These are phyloP conservation scores for Hericium rajendrae DNA, from an alignment of 768 basidiomycete genomes.

Conservation along the genomic window DNA sequence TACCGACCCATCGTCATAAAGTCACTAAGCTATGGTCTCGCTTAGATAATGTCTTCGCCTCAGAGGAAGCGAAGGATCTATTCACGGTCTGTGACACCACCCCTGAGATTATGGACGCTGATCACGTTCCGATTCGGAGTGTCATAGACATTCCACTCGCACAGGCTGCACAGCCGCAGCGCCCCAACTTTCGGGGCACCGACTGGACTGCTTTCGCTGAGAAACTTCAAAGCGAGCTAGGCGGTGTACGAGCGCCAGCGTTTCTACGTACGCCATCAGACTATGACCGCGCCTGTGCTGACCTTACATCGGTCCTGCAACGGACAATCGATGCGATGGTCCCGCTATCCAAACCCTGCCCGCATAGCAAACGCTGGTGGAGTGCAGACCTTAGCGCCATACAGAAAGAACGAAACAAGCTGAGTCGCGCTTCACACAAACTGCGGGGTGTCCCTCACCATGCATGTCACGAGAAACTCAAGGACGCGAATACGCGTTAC, in stretches of 20 bases:
- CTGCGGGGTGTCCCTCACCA: no score
- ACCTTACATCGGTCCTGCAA: neutral
- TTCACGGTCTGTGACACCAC: neutral
- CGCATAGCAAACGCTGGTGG: conserved; percentile 1
- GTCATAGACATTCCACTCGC: no score
- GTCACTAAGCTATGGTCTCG: neutral
- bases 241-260: no score
- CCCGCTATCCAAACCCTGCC: no score
- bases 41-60: neutral
- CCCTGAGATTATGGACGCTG: neutral
- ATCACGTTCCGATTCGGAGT: neutral
- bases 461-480: neutral
- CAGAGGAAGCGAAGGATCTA: neutral
- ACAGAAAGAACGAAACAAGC: neutral
- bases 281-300: neutral
- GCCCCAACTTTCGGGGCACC: no score
- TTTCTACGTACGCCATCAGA: no score
- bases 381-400: neutral
- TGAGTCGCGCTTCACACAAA: no score
- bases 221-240: no score
- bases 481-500: conserved; percentile 2
- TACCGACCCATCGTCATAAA: neutral
- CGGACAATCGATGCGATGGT: no score
- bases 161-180: no score
- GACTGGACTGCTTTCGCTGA: no score